Base-by-base conservation (phyloP, 2,329 filamentous ascomycete genomes). In the Chaetomiaceae sp. region DNA sequence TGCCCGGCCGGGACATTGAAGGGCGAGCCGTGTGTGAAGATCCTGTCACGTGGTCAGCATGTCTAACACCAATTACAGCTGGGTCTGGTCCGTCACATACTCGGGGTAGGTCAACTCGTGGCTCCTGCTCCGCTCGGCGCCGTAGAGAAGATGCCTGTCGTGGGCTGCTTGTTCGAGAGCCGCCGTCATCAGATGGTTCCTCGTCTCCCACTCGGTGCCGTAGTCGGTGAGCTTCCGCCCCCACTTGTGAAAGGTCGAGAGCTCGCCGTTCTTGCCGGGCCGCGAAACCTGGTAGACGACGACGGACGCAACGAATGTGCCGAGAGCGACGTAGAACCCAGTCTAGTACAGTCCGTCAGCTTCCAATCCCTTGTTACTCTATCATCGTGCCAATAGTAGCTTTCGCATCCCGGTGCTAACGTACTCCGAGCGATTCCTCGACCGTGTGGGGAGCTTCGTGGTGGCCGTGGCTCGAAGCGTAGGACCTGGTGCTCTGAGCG, bases 391-490 rank as follows among this genome's bases (percentile, higher is more conserved):
- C 45, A 41, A 47, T 38, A 13, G 29, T 21, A 20, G 21, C 10
- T 33, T 25, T 40, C 8, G 2, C 14, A 23, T 3, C 16, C n/a
- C 5, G 16, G 9, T 34, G 29, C 38, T 30, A 54, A 73, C 79
- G 55, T 80, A 83, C 80, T 62, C 80, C 79, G 63, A 82, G 73
- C 54, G 73, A 71, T 69, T 83, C 80, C 61, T 77, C 74, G 56
- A 74, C 71, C 32, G 65, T 55, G 49, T 65, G 72, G 54, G 73
- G 63, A 53, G 64, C 67, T 61, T 75, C 64, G 57, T 72, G 55
- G 54, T 75, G 72, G 53, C 63, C 66, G 62, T 79, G 77, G 66
- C 71, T 70, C 59, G 78, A 82, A 60, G 78, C 79, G 66, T 82
- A 81, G 55, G 71, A 71, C 64, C 78, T 75, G 59, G 71, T 66